phyloP scores from a whole-genome alignment of 2,329 filamentous ascomycete genomes.

The Gremmenia infestans region DNA sequence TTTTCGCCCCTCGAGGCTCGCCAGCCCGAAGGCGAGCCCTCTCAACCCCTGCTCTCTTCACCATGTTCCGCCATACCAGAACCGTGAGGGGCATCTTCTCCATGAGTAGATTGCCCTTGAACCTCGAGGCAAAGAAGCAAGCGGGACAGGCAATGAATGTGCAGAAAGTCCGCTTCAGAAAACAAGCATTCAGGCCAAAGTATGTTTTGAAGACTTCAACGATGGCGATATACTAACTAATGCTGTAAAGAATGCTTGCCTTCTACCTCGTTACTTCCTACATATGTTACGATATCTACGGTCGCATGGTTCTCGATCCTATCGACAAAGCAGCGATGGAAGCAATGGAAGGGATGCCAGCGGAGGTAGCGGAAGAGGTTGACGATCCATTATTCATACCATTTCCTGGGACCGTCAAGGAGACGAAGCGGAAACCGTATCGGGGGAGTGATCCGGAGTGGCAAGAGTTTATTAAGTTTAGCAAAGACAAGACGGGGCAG shows the following conservation, averaged over 20 bases:
- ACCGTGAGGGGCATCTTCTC: constrained; percentile 16
- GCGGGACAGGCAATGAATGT: constrained; percentile 19
- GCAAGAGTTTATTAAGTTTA: constrained; percentile 55
- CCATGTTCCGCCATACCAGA: constrained; percentile 26
- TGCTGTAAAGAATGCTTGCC: constrained; percentile 22
- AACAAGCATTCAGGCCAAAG: constrained; percentile 12
- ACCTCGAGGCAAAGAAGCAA: constrained; percentile 16
- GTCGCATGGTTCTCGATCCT: constrained; percentile 42
- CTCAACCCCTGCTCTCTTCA: constrained; percentile 1
- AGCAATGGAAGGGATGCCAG: constrained; percentile 39
- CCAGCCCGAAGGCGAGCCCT: constrained; percentile 27
- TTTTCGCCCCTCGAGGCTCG: constrained; percentile 16
- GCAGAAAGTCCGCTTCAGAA: constrained; percentile 25
- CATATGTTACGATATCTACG: constrained; percentile 40
- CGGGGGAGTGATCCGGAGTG: constrained; percentile 58
- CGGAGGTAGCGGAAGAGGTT: constrained; percentile 39
- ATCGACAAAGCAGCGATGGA: constrained; percentile 33
- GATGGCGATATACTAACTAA: background rate
- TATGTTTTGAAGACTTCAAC: constrained; percentile 4
- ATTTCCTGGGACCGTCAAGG: constrained; percentile 52
- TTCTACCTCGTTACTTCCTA: constrained; percentile 33
- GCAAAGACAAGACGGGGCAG: constrained; percentile 45
- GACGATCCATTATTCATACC: constrained; percentile 53
- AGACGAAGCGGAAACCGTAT: constrained; percentile 47
- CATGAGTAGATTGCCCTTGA: constrained; percentile 24